A percentile compares a stretch with the other conserved stretches of the same genome.
phyloP scores from a whole-genome alignment of 2,329 filamentous ascomycete species.

The Dactylonectria macrodidyma region DNA sequence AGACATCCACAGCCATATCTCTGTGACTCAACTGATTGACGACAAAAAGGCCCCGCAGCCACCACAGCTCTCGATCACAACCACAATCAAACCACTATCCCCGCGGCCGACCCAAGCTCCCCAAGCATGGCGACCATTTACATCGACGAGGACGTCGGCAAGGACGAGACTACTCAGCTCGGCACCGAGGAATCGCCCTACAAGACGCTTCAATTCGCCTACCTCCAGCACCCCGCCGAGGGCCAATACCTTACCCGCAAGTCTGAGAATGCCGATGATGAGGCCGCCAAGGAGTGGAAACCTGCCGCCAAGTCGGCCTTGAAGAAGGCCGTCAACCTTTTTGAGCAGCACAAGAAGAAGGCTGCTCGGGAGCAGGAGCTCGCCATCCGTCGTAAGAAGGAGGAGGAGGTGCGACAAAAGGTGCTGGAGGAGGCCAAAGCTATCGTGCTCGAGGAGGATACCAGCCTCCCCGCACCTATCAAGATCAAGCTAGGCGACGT shows the following conservation, averaged over 20 bases:
- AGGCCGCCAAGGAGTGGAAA: slow-evolving; percentile 48
- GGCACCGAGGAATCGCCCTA: slow-evolving; percentile 83
- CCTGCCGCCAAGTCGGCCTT: slow-evolving; percentile 48
- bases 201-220: slow-evolving; percentile 85
- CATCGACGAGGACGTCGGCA: slow-evolving; percentile 83
- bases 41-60: slow-evolving; percentile 18
- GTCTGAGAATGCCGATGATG: slow-evolving; percentile 70
- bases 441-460: slow-evolving; percentile 68
- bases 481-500: slow-evolving; percentile 79
- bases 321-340: slow-evolving; percentile 48
- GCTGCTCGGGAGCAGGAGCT: slow-evolving; percentile 47
- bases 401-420: slow-evolving; percentile 37
- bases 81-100: slow-evolving; percentile 12
- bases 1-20: slow-evolving; percentile 8
- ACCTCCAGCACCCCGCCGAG: slow-evolving; percentile 63
- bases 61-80: slow-evolving; percentile 13
- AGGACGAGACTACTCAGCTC: slow-evolving; percentile 76
- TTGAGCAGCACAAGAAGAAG: slow-evolving; percentile 48
- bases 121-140: slow-evolving; percentile 54
- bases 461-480: slow-evolving; percentile 79
- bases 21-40: slow-evolving; percentile 12
- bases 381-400: slow-evolving; percentile 39
- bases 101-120: slow-evolving; percentile 7
- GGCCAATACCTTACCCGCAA: slow-evolving; percentile 56
- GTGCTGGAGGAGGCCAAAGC: slow-evolving; percentile 49